These are phyloP conservation scores for Verbena officinalis DNA, from an alignment of 257 asterid species.

Conservation along the genomic window DNA sequence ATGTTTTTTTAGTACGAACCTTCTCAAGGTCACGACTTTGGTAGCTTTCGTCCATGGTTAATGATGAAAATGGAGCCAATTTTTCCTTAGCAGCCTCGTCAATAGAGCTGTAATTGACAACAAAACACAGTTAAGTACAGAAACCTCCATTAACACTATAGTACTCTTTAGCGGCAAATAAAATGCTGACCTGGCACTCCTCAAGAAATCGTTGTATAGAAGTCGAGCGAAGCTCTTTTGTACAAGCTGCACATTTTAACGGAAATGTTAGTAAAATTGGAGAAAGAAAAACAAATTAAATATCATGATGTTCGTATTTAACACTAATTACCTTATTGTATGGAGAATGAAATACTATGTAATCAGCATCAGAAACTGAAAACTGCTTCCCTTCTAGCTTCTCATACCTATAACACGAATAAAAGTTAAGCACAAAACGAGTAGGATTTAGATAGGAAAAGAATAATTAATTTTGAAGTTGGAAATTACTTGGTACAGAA, in stretches of 20 bases:
- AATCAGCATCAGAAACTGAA: slow-evolving; percentile 59
- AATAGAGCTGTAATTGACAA: slow-evolving; percentile 50
- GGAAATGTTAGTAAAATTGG: neutral
- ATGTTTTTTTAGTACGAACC: slow-evolving; percentile 38
- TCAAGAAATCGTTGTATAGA: slow-evolving; percentile 60
- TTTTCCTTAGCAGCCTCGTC: slow-evolving; percentile 65
- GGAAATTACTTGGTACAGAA: slow-evolving; percentile 54
- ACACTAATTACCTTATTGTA: slow-evolving; percentile 64
- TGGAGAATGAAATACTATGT: slow-evolving; percentile 82
- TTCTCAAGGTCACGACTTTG: slow-evolving; percentile 83
- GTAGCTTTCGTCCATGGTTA: slow-evolving; percentile 64
- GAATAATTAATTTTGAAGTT: neutral
- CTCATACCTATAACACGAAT: slow-evolving; percentile 49
- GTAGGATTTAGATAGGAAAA: neutral
- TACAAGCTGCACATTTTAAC: slow-evolving; percentile 59
- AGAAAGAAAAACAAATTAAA: neutral
- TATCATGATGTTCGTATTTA: neutral
- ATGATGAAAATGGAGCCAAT: slow-evolving; percentile 59
- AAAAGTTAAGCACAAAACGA: slow-evolving; percentile 19
- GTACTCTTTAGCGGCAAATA: neutral
- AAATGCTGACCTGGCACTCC: slow-evolving; percentile 55
- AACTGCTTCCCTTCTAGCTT: slow-evolving; percentile 67
- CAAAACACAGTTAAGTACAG: slow-evolving; percentile 2
- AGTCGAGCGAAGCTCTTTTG: slow-evolving; percentile 81
- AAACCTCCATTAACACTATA: neutral